Percentiles rank a stretch among this genome's conserved stretches.
phyloP scores from a whole-genome alignment of 2,329 filamentous ascomycete genomes.

The Stagonosporopsis cucurbitacearum region DNA sequence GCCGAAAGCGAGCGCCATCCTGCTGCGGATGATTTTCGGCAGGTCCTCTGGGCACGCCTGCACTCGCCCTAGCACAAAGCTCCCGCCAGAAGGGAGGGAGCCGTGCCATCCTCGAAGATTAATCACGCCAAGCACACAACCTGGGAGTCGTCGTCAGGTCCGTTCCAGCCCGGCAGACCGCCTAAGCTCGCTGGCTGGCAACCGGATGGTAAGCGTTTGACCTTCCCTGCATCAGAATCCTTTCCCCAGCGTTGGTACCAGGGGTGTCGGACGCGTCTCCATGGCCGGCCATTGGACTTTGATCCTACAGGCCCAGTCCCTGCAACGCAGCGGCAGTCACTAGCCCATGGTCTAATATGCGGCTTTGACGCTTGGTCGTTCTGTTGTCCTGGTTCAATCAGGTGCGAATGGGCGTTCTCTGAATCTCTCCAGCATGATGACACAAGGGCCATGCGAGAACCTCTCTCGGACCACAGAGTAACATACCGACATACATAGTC shows the following conservation, averaged over 20 bases:
- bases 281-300: slow-evolving; percentile 31
- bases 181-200: slow-evolving; percentile 35
- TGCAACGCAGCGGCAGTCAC: slow-evolving; percentile 34
- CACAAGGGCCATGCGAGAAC: slow-evolving; percentile 39
- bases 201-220: slow-evolving; percentile 36
- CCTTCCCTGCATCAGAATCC: slow-evolving; percentile 38
- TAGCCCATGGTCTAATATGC: slow-evolving; percentile 41
- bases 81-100: slow-evolving; percentile 34
- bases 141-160: slow-evolving; percentile 30
- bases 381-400: slow-evolving; percentile 42
- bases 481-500: slow-evolving; percentile 40
- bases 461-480: slow-evolving; percentile 37
- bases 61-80: slow-evolving; percentile 24
- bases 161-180: slow-evolving; percentile 35
- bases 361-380: slow-evolving; percentile 44
- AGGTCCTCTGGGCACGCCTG: not conserved
- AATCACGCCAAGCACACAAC: slow-evolving; percentile 31
- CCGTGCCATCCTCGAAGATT: slow-evolving; percentile 36
- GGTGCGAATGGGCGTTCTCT: slow-evolving; percentile 38
- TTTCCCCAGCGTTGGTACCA: slow-evolving; percentile 34
- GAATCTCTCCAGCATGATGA: slow-evolving; percentile 41
- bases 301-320: slow-evolving; percentile 27
- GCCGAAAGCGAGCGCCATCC: slow-evolving; percentile 20
- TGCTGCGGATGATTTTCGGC: slow-evolving; percentile 36
- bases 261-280: slow-evolving; percentile 33